Evolutionary conservation across 1,284 basidiomycete genomes (phyloP).

Genomic region (Phellinidium pouzarii): DNA sequence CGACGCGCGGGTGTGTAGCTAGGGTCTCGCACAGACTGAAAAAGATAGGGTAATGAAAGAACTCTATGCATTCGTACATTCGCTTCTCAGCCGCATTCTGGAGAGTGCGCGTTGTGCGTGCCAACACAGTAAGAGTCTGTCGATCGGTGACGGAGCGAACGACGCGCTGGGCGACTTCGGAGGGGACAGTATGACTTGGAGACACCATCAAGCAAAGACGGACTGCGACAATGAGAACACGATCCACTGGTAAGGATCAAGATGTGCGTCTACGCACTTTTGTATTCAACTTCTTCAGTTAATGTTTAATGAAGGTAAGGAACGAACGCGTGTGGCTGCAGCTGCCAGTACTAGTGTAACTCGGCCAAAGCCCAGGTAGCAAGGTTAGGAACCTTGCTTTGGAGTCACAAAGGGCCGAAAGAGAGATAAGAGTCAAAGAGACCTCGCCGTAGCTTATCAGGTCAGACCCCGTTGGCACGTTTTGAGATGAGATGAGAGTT

Average conservation of each 20-base stretch:
- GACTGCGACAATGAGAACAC: background rate
- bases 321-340: no score
- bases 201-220: slow-evolving; percentile 1
- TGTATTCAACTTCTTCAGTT: no score
- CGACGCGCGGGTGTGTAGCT: slow-evolving; percentile 8
- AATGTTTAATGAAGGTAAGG: no score
- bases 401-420: no score
- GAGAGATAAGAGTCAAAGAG: no score
- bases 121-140: slow-evolving; percentile 5
- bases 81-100: slow-evolving; percentile 16
- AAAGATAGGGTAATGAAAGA: slow-evolving; percentile 5
- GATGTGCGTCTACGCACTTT: no score
- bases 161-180: slow-evolving; percentile 11
- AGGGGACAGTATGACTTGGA: slow-evolving; percentile 6
- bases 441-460: no score
- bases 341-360: no score
- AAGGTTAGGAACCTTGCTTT: no score
- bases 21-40: slow-evolving; percentile 7
- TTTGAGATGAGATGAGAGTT: background rate
- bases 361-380: no score
- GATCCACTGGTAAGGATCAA: no score
- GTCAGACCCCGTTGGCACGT: background rate
- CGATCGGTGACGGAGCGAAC: background rate
- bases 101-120: slow-evolving; percentile 14
- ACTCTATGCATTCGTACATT: slow-evolving; percentile 12